Evolutionary conservation across 1,139 yeast genomes (phyloP).

Genomic region (Yamadazyma siamensis): DNA sequence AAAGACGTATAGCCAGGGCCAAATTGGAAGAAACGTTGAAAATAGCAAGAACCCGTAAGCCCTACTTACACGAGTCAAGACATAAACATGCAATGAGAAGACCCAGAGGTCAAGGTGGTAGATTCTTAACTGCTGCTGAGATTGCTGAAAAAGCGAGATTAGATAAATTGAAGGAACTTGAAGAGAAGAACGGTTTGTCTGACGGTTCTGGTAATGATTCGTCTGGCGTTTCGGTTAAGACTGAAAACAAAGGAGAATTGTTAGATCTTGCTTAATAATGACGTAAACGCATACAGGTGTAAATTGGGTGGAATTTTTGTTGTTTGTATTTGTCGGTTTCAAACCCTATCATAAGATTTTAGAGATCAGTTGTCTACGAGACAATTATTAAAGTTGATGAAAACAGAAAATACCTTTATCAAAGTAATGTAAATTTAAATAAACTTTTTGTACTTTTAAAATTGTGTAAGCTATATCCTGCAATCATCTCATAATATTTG

Average conservation of each 20-base stretch:
- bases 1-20: constrained; percentile 91
- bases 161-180: constrained; percentile 45
- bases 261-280: constrained; percentile 4
- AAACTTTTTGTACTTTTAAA: too few species aligned
- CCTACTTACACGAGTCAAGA: constrained; percentile 93
- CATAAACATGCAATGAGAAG: constrained; percentile 99
- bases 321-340: too few species aligned
- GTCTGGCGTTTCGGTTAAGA: not conserved
- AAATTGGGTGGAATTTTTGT: constrained; percentile 6
- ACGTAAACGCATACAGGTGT: constrained; percentile 4
- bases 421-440: too few species aligned
- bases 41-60: constrained; percentile 87
- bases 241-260: constrained; percentile 1
- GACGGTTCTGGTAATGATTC: too few species aligned
- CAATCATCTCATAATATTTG: too few species aligned
- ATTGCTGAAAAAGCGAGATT: constrained; percentile 77
- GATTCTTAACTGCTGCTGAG: constrained; percentile 95
- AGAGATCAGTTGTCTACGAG: too few species aligned
- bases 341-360: too few species aligned
- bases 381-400: too few species aligned
- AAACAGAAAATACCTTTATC: too few species aligned
- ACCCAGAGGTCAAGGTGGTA: constrained; percentile 98
- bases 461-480: too few species aligned
- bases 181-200: constrained; percentile 15
- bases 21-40: constrained; percentile 84